phyloP scores from a whole-genome alignment of 345 rosid genomes.

The Luvunga scandens region DNA sequence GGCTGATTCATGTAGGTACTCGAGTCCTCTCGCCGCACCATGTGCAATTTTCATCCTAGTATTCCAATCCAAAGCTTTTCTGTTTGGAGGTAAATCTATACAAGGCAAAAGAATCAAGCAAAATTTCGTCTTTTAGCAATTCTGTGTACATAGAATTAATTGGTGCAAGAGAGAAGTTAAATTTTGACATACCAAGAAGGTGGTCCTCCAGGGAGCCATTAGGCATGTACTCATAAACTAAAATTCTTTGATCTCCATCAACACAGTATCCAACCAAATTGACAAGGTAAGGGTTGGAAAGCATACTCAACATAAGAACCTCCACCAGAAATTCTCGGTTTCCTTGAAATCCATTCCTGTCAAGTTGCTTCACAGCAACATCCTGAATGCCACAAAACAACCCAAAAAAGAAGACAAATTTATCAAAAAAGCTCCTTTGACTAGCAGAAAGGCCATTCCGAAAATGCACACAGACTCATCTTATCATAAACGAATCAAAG shows the following conservation, averaged over 20 bases:
- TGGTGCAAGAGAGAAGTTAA: too few species aligned
- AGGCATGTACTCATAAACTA: conserved; percentile 68
- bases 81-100: conserved; percentile 40
- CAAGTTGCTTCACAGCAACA: conserved; percentile 79
- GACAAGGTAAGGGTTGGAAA: conserved; percentile 66
- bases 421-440: background rate
- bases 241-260: conserved; percentile 69
- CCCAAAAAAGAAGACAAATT: background rate
- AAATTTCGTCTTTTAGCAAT: background rate
- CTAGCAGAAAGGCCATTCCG: background rate
- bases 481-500: background rate
- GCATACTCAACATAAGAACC: conserved; percentile 70
- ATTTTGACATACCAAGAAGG: conserved; percentile 53
- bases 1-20: conserved; percentile 73
- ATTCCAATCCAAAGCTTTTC: conserved; percentile 63
- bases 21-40: conserved; percentile 85
- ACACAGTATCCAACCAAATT: conserved; percentile 75
- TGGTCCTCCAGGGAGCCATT: conserved; percentile 78
- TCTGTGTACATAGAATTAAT: background rate
- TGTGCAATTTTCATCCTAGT: conserved; percentile 66
- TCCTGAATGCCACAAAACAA: conserved; percentile 29
- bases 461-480: background rate
- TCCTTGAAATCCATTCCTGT: conserved; percentile 84
- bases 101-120: background rate
- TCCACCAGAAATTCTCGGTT: conserved; percentile 79